Base-by-base conservation (phyloP, 192 early-diverging fungal species). In the Mortierella antarctica region DNA sequence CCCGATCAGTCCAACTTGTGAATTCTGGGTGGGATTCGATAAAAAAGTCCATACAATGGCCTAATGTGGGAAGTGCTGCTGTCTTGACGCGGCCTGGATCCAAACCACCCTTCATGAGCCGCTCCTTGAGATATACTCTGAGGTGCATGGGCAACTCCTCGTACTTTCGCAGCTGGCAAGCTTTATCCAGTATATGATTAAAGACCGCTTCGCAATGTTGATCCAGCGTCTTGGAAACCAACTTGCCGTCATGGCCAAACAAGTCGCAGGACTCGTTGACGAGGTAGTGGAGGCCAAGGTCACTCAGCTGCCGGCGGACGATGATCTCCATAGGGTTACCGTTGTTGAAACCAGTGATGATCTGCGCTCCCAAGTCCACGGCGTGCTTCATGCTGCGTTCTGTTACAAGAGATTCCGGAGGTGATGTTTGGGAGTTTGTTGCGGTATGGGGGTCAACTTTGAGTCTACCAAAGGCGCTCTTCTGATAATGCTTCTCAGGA, bases 311-410 rank as follows among this genome's bases (percentile, higher is more conserved):
- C 7, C 65, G 18, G 23, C 73, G 71, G n/a, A 86, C 62, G 52
- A 86, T 74, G 47, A 73, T 58, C 50, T 83, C 83, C 69, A 86
- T 82, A 4, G 85, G 85, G 57, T 86, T 86, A 1, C 85, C 85
- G 41, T 77, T 76, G 23, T 85, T 80, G 62, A 87, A 87, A 2
- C 84, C 84, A 45, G 86, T 87, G 42, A 87, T 74, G 53, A 86
- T 86, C 45, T 85, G 68, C 8, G 83, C 84, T 17, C 85, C 87
- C 44, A 88, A 49, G 50, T 88, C 87, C 5, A 88, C 82, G 14
- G 78, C 57, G 51, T 80, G 77, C 58, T 63, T 72, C 41, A 31
- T 59, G 31, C 31, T 31, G 31, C 31, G 31, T 31, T 31, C 31
- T 31, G 31, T 2, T 31, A 31, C 31, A 31, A 31, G 31, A 3